A percentile compares a stretch with the other conserved stretches of the same genome.
These are phyloP conservation scores for Beverwykella pulmonaria DNA, from an alignment of 495 filamentous ascomycete species.

Conservation along the genomic window DNA sequence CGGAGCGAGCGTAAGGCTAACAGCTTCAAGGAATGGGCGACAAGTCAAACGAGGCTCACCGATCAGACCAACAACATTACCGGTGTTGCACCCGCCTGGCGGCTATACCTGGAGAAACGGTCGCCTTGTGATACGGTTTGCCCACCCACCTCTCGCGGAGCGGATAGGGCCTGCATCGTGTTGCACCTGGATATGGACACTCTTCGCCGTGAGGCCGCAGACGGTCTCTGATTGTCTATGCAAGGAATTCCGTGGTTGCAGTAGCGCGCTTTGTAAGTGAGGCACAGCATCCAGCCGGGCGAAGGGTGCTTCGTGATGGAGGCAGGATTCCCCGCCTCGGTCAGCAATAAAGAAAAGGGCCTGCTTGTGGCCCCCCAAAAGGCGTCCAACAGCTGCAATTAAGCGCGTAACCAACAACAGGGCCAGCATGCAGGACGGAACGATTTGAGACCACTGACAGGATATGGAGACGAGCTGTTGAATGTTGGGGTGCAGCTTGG, in stretches of 20 bases:
- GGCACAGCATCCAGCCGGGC: constrained; percentile 14
- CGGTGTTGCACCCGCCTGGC: constrained; percentile 18
- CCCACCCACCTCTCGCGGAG: no score
- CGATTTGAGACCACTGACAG: constrained; percentile 10
- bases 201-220: constrained; percentile 24
- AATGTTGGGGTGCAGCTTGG: not conserved
- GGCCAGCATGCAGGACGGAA: constrained; percentile 13
- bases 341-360: constrained; percentile 15
- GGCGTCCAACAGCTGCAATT: constrained; percentile 7
- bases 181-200: constrained; percentile 14
- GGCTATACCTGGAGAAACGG: not conserved
- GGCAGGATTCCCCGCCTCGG: constrained; percentile 20
- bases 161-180: not conserved
- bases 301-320: constrained; percentile 9
- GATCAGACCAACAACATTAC: constrained; percentile 5
- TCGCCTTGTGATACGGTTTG: constrained; percentile 21
- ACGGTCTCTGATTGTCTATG: not conserved
- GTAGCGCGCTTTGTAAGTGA: not conserved
- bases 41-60: constrained; percentile 4
- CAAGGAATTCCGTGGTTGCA: constrained; percentile 24
- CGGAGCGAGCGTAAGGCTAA: not conserved
- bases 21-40: not conserved
- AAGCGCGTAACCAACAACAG: constrained; percentile 9
- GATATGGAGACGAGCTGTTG: constrained; percentile 1
- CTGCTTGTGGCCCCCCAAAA: not conserved